phyloP scores from a whole-genome alignment of 176 grass and related monocot species.

The Pontederia crassipes region DNA sequence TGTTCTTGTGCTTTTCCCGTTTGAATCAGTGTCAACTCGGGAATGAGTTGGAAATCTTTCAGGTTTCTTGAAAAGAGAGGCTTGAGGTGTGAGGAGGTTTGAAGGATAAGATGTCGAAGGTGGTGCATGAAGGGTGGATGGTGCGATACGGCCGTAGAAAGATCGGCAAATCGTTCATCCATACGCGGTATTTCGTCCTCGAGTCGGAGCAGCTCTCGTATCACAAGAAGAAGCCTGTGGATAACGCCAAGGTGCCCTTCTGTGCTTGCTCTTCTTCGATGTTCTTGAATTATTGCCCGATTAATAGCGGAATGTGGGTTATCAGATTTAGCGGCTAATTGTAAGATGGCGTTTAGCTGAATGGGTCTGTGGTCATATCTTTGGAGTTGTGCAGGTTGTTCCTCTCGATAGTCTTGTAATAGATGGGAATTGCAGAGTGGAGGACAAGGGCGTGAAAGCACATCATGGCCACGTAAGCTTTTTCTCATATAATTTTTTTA shows the following conservation, averaged over 20 bases:
- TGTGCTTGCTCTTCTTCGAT: not conserved
- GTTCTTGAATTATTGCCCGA: not conserved
- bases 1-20: too few species aligned
- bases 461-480: slow-evolving; percentile 85
- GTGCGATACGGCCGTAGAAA: slow-evolving; percentile 75
- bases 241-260: slow-evolving; percentile 43
- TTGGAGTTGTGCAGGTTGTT: slow-evolving; percentile 36
- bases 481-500: not conserved
- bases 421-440: slow-evolving; percentile 96
- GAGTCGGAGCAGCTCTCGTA: slow-evolving; percentile 52
- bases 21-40: too few species aligned
- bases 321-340: not conserved
- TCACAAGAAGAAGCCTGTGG: slow-evolving; percentile 80
- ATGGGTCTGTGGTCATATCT: slow-evolving; percentile 17
- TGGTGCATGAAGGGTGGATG: slow-evolving; percentile 68
- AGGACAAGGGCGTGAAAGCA: slow-evolving; percentile 86
- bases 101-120: slow-evolving; percentile 7
- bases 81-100: too few species aligned
- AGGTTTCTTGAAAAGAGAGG: too few species aligned
- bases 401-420: slow-evolving; percentile 55
- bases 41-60: too few species aligned
- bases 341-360: slow-evolving; percentile 4
- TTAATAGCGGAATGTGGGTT: not conserved
- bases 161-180: slow-evolving; percentile 76
- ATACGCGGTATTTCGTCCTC: slow-evolving; percentile 74